Evolutionary conservation across 1,139 yeast species (phyloP).

Genomic region (Casaregolazyma suthepensis): DNA sequence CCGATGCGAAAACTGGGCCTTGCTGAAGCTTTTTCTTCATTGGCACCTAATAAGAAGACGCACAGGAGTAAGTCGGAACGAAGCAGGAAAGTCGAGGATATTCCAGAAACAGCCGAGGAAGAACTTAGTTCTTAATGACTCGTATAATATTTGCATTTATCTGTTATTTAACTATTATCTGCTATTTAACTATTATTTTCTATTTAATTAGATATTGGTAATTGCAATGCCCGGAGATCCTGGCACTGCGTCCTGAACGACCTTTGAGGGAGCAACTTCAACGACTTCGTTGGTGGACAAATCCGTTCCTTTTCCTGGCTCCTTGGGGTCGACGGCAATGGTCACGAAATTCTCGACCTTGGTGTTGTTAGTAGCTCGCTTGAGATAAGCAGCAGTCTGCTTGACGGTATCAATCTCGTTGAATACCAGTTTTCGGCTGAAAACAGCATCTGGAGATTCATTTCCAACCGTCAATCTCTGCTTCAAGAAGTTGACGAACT

Average conservation of each 20-base stretch:
- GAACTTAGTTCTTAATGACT: background rate
- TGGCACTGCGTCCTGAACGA: constrained; percentile 79
- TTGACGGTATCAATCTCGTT: constrained; percentile 67
- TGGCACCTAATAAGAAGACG: constrained; percentile 1
- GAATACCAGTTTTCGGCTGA: constrained; percentile 79
- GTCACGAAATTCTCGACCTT: constrained; percentile 53
- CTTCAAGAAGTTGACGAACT: constrained; percentile 81
- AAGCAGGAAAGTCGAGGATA: constrained; percentile 4
- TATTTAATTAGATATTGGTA: constrained; percentile 37
- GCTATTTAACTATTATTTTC: constrained; percentile 7
- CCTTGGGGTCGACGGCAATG: constrained; percentile 50
- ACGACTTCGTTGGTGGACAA: constrained; percentile 65
- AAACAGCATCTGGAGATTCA: constrained; percentile 62
- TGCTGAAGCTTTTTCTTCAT: constrained; percentile 8
- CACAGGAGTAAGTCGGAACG: background rate
- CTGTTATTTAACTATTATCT: constrained; percentile 8
- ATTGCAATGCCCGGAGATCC: constrained; percentile 87
- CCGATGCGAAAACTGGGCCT: constrained; percentile 5
- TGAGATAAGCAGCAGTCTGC: constrained; percentile 45
- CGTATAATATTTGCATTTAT: constrained; percentile 4
- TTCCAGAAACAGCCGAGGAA: constrained; percentile 6
- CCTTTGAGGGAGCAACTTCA: constrained; percentile 60
- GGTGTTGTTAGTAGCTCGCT: constrained; percentile 61
- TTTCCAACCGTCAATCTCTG: constrained; percentile 54
- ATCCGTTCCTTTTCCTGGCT: constrained; percentile 56